Base-by-base conservation (phyloP, 129 eudicot species). In the Cynara cardunculus region DNA sequence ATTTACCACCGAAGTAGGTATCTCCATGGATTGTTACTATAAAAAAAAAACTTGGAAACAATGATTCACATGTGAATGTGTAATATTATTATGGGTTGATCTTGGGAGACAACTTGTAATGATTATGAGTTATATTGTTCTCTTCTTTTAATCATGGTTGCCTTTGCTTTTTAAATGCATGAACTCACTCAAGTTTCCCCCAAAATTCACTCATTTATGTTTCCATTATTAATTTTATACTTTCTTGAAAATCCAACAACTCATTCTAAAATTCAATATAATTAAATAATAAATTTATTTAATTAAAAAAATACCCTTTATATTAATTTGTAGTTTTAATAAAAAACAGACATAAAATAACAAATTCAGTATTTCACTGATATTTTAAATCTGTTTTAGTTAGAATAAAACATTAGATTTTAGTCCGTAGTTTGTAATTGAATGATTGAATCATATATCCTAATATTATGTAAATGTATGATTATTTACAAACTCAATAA, bases 121-220 rank as follows among this genome's bases (percentile, higher is more conserved):
- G 71, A 82, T 82, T 34, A 56, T 53, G 65, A 62, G 77, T 76
- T 77, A 76, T 76, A 34, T 69, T 61, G 85, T 82, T 76, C 67
- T 76, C 81, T 62, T 69, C 85, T 56, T 76, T 76, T 82, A 82
- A 82, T 82, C 85, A 82, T 56, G 24, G 56, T 22, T 53, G 31
- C 81, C 77, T 76, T 76, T 76, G 81, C 85, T 76, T 69, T 82
- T 69, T 69, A n/a, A 82, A 69, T 53, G 72, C 22, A 81, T 68
- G 37, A 37, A 72, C 27, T 27, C 80, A 10, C 74, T 74, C 72
- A 26, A 31, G 76, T 53, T 26, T 56, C 72, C 65, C 85, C 72
- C 72, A 75, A 82, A 46, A 25, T 25, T 32, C 85, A 69, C 46
- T 68, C 81, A 74, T 67, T 70, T 19, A 49, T 76, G 85, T 34